Conservation (phyloP, 31 red algal genomes). For the Odonthalia washingtoniensis region DNA sequence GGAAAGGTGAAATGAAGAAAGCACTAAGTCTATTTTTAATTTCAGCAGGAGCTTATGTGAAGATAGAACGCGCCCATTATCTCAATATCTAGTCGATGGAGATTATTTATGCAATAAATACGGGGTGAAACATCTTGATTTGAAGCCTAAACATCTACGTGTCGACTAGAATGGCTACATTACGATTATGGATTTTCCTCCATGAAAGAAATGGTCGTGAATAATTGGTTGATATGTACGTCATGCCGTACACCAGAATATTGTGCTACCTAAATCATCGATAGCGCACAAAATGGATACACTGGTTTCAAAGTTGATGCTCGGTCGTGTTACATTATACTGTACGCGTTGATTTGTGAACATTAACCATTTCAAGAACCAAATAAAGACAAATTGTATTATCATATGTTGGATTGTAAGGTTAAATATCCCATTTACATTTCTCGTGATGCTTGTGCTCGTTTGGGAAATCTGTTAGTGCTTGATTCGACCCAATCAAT, state of each 20-base stretch:
- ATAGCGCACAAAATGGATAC: constrained; percentile 92
- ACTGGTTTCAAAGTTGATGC: constrained; percentile 89
- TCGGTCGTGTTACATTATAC: constrained; percentile 94
- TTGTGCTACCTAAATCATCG: constrained; percentile 86
- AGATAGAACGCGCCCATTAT: constrained; percentile 73
- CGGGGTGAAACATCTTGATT: constrained; percentile 85
- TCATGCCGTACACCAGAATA: constrained; percentile 95
- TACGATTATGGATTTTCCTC: constrained; percentile 94
- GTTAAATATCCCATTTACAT: no score
- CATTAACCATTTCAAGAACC: constrained; percentile 87
- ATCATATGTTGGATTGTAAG: constrained; percentile 71
- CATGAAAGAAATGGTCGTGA: constrained; percentile 69
- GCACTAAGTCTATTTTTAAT: no score
- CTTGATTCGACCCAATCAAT: constrained; percentile 82
- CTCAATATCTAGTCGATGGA: constrained; percentile 92
- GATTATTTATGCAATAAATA: constrained; percentile 85
- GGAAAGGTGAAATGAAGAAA: no score
- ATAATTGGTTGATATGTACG: constrained; percentile 77
- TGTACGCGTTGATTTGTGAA: constrained; percentile 90
- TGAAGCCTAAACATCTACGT: constrained; percentile 70
- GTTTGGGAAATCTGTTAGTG: constrained; percentile 76
- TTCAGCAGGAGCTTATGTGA: no score
- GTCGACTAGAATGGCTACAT: constrained; percentile 76
- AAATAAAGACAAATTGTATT: constrained; percentile 81
- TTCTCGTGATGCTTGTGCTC: constrained; percentile 54